Percentiles rank a stretch among this genome's conserved stretches.
Conservation (phyloP, 2,329 filamentous ascomycete species). For the Fusarium sacchari region DNA sequence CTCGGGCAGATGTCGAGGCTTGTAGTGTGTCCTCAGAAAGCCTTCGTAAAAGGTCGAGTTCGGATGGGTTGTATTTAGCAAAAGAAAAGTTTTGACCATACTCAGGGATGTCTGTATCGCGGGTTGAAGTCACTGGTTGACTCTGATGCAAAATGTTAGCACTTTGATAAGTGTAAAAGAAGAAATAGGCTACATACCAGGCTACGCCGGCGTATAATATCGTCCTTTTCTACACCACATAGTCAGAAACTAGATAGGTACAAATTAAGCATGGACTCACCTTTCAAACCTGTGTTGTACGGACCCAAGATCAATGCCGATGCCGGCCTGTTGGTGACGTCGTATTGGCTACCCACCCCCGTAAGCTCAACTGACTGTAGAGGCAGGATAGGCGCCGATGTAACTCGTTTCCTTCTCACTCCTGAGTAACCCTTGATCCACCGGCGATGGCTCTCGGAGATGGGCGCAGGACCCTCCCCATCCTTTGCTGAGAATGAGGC, state of each 20-base stretch:
- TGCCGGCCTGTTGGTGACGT: neutral
- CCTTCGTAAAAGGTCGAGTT: neutral
- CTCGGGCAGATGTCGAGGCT: neutral
- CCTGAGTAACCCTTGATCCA: neutral
- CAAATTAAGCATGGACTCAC: neutral
- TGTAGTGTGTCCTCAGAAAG: constrained; percentile 6
- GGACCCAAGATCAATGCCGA: neutral
- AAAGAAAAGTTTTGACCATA: neutral
- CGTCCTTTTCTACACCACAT: neutral
- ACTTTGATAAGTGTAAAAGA: neutral
- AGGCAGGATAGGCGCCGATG: neutral
- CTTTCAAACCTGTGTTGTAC: neutral
- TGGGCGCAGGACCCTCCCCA: neutral
- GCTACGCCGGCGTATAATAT: neutral
- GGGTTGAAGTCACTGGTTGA: neutral
- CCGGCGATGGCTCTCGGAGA: neutral
- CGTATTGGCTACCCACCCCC: constrained; percentile 22
- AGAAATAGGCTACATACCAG: neutral
- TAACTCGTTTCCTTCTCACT: neutral
- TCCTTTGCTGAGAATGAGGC: neutral
- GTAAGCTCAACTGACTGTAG: neutral
- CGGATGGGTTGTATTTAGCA: neutral
- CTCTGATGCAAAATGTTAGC: neutral
- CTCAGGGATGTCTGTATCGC: neutral
- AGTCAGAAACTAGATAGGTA: neutral